A percentile compares a stretch with the other conserved stretches of the same genome.
Evolutionary conservation across 805 yeast genomes (phyloP).

Genomic region (Ogataea nakhonphanomensis): DNA sequence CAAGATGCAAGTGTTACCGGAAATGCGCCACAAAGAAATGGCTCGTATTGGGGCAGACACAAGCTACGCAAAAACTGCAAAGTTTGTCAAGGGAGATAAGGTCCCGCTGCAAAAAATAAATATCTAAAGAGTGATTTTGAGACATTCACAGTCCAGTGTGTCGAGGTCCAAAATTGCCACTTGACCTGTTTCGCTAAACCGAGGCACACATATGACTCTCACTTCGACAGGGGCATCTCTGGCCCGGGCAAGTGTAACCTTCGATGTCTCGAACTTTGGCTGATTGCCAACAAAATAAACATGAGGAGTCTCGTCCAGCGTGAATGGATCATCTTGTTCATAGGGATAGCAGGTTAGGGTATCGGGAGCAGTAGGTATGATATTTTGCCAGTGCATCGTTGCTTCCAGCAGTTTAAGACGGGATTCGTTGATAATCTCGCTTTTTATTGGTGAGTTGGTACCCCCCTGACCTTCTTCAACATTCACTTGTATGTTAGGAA

Average conservation of each 20-base stretch:
- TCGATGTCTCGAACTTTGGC: slow-evolving; percentile 49
- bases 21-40: slow-evolving; percentile 40
- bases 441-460: slow-evolving; percentile 24
- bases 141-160: slow-evolving; percentile 51
- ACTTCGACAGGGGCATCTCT: slow-evolving; percentile 32
- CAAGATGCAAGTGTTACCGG: slow-evolving; percentile 51
- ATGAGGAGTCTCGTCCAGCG: slow-evolving; percentile 77
- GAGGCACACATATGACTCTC: slow-evolving; percentile 65
- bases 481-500: slow-evolving; percentile 36
- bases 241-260: slow-evolving; percentile 36
- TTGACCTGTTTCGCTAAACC: slow-evolving; percentile 62
- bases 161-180: slow-evolving; percentile 58
- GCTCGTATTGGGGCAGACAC: slow-evolving; percentile 57
- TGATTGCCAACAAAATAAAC: slow-evolving; percentile 88
- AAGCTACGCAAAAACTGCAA: slow-evolving; percentile 52
- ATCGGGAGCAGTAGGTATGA: slow-evolving; percentile 95
- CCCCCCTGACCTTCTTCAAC: slow-evolving; percentile 22
- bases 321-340: slow-evolving; percentile 73
- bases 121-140: slow-evolving; percentile 31
- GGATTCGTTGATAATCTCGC: slow-evolving; percentile 49
- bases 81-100: slow-evolving; percentile 30
- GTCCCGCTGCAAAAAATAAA: slow-evolving; percentile 33
- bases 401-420: slow-evolving; percentile 59
- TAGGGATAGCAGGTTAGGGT: slow-evolving; percentile 89
- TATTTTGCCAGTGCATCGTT: slow-evolving; percentile 77